phyloP scores from a whole-genome alignment of 805 yeast species.

The Metschnikowia hibisci region DNA sequence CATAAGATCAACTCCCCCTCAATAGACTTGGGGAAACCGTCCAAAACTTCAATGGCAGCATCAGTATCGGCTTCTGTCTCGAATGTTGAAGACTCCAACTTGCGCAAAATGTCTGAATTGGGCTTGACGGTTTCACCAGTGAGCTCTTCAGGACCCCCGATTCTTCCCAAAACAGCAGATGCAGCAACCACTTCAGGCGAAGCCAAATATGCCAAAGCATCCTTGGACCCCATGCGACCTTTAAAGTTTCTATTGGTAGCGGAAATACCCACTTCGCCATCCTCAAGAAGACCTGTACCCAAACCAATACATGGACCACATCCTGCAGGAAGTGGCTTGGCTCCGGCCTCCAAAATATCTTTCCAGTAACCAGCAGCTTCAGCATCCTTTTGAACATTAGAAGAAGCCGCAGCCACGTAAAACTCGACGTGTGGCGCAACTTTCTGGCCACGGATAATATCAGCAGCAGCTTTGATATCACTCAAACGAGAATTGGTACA shows the following conservation, averaged over 20 bases:
- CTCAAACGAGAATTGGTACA: constrained; percentile 94
- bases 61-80: constrained; percentile 28
- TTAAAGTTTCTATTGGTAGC: constrained; percentile 98
- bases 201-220: constrained; percentile 92
- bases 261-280: constrained; percentile 96
- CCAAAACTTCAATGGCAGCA: constrained; percentile 64
- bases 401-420: constrained; percentile 96
- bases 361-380: constrained; percentile 92
- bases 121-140: constrained; percentile 47
- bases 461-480: constrained; percentile 93
- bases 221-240: constrained; percentile 98
- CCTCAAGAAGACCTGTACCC: constrained; percentile 89
- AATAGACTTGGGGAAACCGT: constrained; percentile 86
- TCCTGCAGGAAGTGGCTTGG: constrained; percentile 93
- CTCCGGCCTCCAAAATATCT: constrained; percentile 84
- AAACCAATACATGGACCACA: constrained; percentile 99
- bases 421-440: constrained; percentile 89
- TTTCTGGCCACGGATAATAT: constrained; percentile 73
- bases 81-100: constrained; percentile 25
- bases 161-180: constrained; percentile 90
- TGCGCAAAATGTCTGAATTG: constrained; percentile 49
- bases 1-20: constrained; percentile 91
- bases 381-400: constrained; percentile 89
- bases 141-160: constrained; percentile 88
- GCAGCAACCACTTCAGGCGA: constrained; percentile 99